These are phyloP conservation scores for Colletotrichum tropicicola DNA, from an alignment of 2,329 filamentous ascomycete species.

Conservation along the genomic window DNA sequence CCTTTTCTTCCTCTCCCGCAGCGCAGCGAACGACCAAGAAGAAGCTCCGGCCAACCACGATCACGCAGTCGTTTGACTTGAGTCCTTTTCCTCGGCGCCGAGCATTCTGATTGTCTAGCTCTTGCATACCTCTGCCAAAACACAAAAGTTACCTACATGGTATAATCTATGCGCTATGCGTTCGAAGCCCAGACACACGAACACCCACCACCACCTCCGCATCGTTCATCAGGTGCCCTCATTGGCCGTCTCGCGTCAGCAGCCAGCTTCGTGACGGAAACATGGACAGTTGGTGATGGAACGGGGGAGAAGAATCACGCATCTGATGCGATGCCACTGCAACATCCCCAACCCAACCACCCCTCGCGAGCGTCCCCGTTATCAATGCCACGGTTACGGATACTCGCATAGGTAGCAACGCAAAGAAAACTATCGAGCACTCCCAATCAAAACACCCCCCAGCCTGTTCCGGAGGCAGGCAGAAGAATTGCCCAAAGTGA, in stretches of 20 bases:
- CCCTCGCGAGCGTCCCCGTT: too few species aligned
- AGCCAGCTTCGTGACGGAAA: too few species aligned
- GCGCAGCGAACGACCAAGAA: background rate
- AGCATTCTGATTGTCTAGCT: slow-evolving; percentile 5
- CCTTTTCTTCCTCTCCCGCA: too few species aligned
- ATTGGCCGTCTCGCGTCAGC: slow-evolving; percentile 25
- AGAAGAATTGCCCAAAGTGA: background rate
- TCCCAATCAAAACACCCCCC: background rate
- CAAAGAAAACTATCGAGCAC: background rate
- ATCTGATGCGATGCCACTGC: too few species aligned
- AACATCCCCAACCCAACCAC: too few species aligned
- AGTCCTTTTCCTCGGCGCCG: slow-evolving; percentile 6
- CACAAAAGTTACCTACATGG: background rate
- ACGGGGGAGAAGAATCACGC: too few species aligned
- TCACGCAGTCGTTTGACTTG: background rate
- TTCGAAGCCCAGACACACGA: too few species aligned
- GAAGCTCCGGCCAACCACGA: background rate
- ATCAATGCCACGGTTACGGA: too few species aligned
- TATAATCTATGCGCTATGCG: slow-evolving; percentile 1
- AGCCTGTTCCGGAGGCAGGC: too few species aligned
- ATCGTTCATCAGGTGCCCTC: background rate
- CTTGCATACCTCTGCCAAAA: background rate
- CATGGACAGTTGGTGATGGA: background rate
- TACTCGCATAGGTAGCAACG: too few species aligned
- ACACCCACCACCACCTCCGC: too few species aligned